phyloP scores from a whole-genome alignment of 495 filamentous ascomycete genomes.

The Bacidia rubella region DNA sequence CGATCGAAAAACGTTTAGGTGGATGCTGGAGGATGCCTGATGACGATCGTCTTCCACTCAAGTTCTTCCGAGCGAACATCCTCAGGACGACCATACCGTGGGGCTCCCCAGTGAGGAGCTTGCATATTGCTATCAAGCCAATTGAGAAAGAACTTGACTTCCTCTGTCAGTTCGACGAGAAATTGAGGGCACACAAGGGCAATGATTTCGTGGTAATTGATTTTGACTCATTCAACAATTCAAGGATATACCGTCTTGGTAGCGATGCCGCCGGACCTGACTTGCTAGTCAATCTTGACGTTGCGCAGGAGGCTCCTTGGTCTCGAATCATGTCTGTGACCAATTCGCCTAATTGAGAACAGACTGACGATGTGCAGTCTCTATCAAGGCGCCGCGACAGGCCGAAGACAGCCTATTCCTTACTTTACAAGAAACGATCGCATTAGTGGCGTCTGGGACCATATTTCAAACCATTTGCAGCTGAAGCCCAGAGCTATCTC shows the following conservation, averaged over 20 bases:
- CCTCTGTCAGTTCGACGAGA: conserved; percentile 14
- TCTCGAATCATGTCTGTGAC: conserved; percentile 14
- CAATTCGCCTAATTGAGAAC: not conserved
- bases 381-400: conserved; percentile 18
- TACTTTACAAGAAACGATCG: conserved; percentile 15
- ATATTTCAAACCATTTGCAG: conserved; percentile 14
- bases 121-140: not conserved
- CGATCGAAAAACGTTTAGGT: conserved; percentile 10
- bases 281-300: conserved; percentile 10
- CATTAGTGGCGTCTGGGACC: conserved; percentile 16
- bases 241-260: conserved; percentile 15
- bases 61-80: conserved; percentile 13
- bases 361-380: conserved; percentile 10
- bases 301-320: conserved; percentile 9
- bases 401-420: conserved; percentile 12
- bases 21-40: conserved; percentile 16
- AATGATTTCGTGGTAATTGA: conserved; percentile 19
- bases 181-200: conserved; percentile 7
- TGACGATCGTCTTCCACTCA: conserved; percentile 14
- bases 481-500: conserved; percentile 11
- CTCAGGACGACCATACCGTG: not conserved
- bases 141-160: conserved; percentile 10
- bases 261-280: conserved; percentile 13
- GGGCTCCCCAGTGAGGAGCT: not conserved
- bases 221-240: conserved; percentile 12